These are phyloP conservation scores for Phylloporus sp. DNA, from an alignment of 768 basidiomycete genomes.

Conservation along the genomic window DNA sequence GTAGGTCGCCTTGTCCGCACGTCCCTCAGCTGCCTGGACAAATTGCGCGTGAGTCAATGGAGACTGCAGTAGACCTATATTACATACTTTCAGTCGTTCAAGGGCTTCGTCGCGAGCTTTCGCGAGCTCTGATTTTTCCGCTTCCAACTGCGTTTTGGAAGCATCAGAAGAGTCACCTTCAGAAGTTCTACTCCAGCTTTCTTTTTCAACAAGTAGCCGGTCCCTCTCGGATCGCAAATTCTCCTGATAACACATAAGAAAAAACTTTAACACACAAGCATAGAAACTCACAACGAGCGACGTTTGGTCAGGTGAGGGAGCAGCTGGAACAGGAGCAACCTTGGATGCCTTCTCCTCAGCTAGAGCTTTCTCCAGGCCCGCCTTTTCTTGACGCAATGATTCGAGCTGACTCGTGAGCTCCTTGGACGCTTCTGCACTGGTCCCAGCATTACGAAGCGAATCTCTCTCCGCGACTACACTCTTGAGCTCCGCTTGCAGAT, in stretches of 20 bases:
- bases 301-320: conserved; percentile 20
- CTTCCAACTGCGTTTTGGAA: conserved; percentile 45
- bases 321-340: conserved; percentile 6
- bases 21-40: conserved; percentile 38
- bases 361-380: conserved; percentile 35
- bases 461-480: conserved; percentile 28
- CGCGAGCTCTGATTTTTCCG: conserved; percentile 55
- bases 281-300: conserved; percentile 32
- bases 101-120: conserved; percentile 60
- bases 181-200: conserved; percentile 29
- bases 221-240: conserved; percentile 58
- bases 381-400: conserved; percentile 37
- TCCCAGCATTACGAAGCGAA: conserved; percentile 16
- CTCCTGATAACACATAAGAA: conserved; percentile 36
- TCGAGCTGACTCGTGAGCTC: conserved; percentile 35
- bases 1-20: conserved; percentile 41
- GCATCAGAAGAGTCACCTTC: conserved; percentile 27
- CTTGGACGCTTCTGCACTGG: conserved; percentile 20
- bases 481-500: conserved; percentile 28
- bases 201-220: conserved; percentile 57
- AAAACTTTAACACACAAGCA: not conserved
- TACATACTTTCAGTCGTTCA: conserved; percentile 52
- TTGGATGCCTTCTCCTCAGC: conserved; percentile 35
- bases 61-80: not conserved
- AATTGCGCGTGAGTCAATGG: conserved; percentile 1